Evolutionary conservation across 495 filamentous ascomycete genomes (phyloP).

Genomic region (Daldinia grandis): DNA sequence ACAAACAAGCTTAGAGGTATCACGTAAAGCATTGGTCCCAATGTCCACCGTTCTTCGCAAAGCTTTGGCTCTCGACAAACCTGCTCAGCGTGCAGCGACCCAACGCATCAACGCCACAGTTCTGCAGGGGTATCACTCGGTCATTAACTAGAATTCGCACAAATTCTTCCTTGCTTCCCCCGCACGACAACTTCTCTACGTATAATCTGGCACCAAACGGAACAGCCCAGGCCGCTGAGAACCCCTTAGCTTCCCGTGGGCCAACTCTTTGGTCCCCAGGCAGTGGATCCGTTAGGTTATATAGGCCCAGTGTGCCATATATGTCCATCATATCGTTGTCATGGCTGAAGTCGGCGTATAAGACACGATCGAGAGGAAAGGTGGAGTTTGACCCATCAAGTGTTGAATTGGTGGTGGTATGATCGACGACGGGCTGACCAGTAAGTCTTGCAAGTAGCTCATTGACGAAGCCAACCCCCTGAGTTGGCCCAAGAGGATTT

Average conservation of each 20-base stretch:
- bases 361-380: conserved; percentile 70
- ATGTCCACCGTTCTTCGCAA: conserved; percentile 71
- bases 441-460: conserved; percentile 86
- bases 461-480: conserved; percentile 84
- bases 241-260: conserved; percentile 60
- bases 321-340: conserved; percentile 83
- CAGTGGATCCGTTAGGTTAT: conserved; percentile 64
- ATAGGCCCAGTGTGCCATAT: conserved; percentile 77
- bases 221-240: conserved; percentile 75
- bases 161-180: conserved; percentile 59
- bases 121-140: conserved; percentile 73
- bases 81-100: conserved; percentile 71
- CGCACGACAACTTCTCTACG: conserved; percentile 84
- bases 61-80: conserved; percentile 76
- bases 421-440: conserved; percentile 66
- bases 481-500: conserved; percentile 77
- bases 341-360: conserved; percentile 89
- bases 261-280: conserved; percentile 53
- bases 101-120: conserved; percentile 69
- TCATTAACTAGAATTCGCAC: conserved; percentile 85
- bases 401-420: conserved; percentile 76
- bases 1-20: conserved; percentile 19
- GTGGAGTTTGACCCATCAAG: conserved; percentile 67
- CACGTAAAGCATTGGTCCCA: conserved; percentile 74
- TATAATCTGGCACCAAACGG: conserved; percentile 81